Evolutionary conservation across 2,329 filamentous ascomycete species (phyloP), one percentile per base, ranked within the genome.

Genomic region (Blastomyces percursus): DNA sequence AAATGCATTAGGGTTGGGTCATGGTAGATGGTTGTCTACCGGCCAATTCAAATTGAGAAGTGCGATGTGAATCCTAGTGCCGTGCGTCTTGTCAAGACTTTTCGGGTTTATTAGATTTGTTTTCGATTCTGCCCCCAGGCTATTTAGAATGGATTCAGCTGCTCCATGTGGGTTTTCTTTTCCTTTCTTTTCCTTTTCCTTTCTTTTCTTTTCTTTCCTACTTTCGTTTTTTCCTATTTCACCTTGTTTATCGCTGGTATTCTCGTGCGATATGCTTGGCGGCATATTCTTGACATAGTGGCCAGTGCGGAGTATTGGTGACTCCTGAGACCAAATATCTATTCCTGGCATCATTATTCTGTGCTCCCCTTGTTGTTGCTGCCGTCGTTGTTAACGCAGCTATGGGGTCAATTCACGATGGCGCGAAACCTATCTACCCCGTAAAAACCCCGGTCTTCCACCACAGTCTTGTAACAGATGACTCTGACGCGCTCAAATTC

Each of bases 401-500:
- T n/a, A 59, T 59, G 57, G 57, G 57, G 1, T 48, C 40, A 32
- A 1, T 48, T 6, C 16, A 48, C 11, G 3, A 48, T 32, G 24
- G 16, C 42, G 35, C 57, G 12, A 30, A 35, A 16, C 24, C 57
- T n/a, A 32, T 14, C 24, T 27, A 59, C 60, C 60, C 35, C n/a
- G 24, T 48, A 55, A 60, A 54, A 30, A 16, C 7, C 30, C 57
- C 61, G 1, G 61, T 75, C 24, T 63, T 70, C 60, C 69, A 73
- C 62, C 72, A 74, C 52, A 69, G 67, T 32, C 67, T 71, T 24
- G 63, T 75, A 12, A 73, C 72, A n/a, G 64, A 67, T 11, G 69
- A 74, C 58, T 70, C 68, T n/a, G 70, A 74, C 40, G 68, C 71
- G 14, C 67, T 74, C 44, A 70, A 71, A 60, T 75, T 75, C 61